Evolutionary conservation across 139 green algal species (phyloP).

Genomic region (Yamagishiella unicocca): DNA sequence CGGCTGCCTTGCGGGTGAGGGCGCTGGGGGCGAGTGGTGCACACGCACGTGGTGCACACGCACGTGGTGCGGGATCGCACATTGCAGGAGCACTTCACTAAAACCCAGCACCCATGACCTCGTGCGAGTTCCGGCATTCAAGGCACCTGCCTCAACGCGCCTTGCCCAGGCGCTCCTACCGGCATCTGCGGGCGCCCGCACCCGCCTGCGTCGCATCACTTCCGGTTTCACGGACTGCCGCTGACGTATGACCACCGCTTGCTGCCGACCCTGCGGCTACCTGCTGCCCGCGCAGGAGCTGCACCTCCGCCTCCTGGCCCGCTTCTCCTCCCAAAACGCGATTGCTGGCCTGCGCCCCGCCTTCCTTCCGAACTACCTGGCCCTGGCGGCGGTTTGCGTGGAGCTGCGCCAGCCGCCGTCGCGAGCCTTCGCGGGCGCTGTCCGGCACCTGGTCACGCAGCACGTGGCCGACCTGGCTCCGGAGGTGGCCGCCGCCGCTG

Average conservation of each 20-base stretch:
- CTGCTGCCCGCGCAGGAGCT: background rate
- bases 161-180: too few relatives aligned
- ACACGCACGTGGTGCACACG: too few relatives aligned
- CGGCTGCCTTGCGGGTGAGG: background rate
- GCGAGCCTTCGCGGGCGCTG: constrained; percentile 9
- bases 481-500: background rate
- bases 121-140: too few relatives aligned
- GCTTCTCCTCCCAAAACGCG: background rate
- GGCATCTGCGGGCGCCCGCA: too few relatives aligned
- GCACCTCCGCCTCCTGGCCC: background rate
- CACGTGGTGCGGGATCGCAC: too few relatives aligned
- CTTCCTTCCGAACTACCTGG: constrained; percentile 15
- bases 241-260: too few relatives aligned
- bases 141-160: too few relatives aligned
- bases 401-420: constrained; percentile 10
- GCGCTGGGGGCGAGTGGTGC: background rate
- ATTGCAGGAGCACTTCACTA: too few relatives aligned
- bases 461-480: background rate
- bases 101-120: too few relatives aligned
- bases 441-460: constrained; percentile 21
- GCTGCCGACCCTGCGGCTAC: too few relatives aligned
- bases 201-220: too few relatives aligned
- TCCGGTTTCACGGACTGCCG: too few relatives aligned
- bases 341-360: background rate
- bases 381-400: background rate